phyloP scores from a whole-genome alignment of 2,329 filamentous ascomycete species.

The Sporothrix pallida region DNA sequence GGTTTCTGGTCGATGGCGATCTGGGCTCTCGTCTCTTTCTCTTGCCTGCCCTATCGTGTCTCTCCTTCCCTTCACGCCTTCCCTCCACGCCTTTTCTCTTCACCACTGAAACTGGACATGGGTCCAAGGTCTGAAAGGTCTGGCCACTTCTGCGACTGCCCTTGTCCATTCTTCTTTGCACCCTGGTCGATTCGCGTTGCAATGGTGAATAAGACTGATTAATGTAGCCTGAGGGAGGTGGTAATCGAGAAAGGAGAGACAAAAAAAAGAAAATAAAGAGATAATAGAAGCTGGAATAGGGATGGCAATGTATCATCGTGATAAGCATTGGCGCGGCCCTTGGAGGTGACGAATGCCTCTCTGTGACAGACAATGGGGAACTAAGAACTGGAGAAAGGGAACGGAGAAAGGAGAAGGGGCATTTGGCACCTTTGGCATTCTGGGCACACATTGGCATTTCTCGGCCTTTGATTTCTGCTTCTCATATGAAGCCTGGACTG shows the following conservation, averaged over 20 bases:
- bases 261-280: neutral
- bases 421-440: too few relatives aligned
- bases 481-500: constrained; percentile 4
- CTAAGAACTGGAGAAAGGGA: too few relatives aligned
- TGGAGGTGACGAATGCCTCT: constrained; percentile 14
- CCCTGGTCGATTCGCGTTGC: neutral
- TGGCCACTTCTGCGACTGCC: constrained; percentile 18
- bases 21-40: neutral
- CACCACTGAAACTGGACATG: neutral
- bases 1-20: neutral
- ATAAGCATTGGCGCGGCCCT: neutral
- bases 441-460: too few relatives aligned
- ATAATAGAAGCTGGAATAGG: neutral
- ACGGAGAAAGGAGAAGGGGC: too few relatives aligned
- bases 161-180: neutral
- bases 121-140: neutral
- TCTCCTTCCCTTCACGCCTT: neutral
- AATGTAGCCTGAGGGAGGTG: too few relatives aligned
- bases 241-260: neutral
- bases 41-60: neutral
- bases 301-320: constrained; percentile 16
- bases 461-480: neutral
- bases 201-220: neutral
- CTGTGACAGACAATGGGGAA: neutral
- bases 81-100: neutral